A percentile compares a stretch with the other conserved stretches of the same genome.
Evolutionary conservation across 1,139 yeast species (phyloP).

Genomic region (Yamadazyma mexicana): DNA sequence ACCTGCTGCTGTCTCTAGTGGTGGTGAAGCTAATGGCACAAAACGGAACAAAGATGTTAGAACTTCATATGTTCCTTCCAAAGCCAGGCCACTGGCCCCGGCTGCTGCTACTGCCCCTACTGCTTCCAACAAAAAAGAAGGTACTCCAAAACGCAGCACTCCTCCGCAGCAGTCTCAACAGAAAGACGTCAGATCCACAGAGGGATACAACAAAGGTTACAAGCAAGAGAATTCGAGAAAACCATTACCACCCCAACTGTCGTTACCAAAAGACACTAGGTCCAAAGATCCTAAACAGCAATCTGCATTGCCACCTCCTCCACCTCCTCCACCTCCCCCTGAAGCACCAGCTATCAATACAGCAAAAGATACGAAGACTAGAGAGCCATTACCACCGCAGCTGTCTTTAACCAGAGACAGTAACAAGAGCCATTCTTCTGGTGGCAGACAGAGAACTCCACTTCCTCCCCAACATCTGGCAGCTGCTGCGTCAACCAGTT

Average conservation of each 20-base stretch:
- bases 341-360: no score
- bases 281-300: constrained; percentile 3
- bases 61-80: constrained; percentile 2
- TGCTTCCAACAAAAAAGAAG: no score
- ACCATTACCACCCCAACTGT: constrained; percentile 13
- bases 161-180: background rate
- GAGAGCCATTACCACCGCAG: constrained; percentile 20
- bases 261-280: background rate
- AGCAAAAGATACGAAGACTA: background rate
- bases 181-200: no score
- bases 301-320: background rate
- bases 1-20: background rate
- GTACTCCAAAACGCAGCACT: no score
- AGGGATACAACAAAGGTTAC: no score
- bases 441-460: constrained; percentile 10
- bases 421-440: background rate
- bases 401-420: constrained; percentile 5
- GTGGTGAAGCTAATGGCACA: background rate
- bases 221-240: background rate
- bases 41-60: background rate
- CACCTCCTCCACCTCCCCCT: background rate
- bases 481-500: constrained; percentile 1
- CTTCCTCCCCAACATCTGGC: constrained; percentile 16
- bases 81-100: background rate
- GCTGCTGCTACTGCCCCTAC: background rate